Percentiles rank a stretch among this genome's conserved stretches.
These are phyloP conservation scores for Phaeodactylum tricornutum DNA, from an alignment of 108 stramenopile species.

Conservation along the genomic window DNA sequence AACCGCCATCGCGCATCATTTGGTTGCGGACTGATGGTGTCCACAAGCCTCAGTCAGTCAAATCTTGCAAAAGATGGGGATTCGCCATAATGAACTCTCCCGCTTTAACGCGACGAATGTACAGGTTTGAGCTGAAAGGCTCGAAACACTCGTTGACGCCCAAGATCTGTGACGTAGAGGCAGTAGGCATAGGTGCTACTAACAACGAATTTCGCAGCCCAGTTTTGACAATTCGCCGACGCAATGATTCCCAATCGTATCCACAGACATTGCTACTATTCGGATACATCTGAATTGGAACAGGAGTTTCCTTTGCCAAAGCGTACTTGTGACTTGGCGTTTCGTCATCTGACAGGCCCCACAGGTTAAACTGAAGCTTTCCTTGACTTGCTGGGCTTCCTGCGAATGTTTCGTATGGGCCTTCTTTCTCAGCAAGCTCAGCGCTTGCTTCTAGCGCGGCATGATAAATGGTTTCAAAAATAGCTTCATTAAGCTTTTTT, in stretches of 20 bases:
- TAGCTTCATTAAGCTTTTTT: constrained; percentile 80
- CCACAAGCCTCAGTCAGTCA: constrained; percentile 93
- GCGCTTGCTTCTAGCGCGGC: constrained; percentile 86
- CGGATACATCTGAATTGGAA: constrained; percentile 14
- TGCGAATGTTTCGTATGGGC: constrained; percentile 79
- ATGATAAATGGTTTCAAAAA: constrained; percentile 96
- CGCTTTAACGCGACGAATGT: constrained; percentile 90
- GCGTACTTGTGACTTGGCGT: constrained; percentile 38
- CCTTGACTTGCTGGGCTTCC: constrained; percentile 91
- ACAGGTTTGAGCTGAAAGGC: constrained; percentile 95
- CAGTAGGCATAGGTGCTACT: constrained; percentile 98
- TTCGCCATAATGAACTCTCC: constrained; percentile 97
- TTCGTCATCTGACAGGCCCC: constrained; percentile 65
- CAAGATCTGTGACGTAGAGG: constrained; percentile 93
- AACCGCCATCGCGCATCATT: constrained; percentile 89
- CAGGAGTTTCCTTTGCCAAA: neutral
- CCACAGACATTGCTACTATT: constrained; percentile 25
- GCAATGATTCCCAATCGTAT: constrained; percentile 85
- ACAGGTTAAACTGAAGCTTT: constrained; percentile 86
- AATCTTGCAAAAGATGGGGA: constrained; percentile 90
- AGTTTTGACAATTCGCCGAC: constrained; percentile 47
- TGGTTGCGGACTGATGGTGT: constrained; percentile 83
- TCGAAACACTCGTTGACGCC: constrained; percentile 98
- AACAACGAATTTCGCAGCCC: constrained; percentile 93
- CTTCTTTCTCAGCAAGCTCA: constrained; percentile 83